These are phyloP conservation scores for Phalaenopsis aphrodite DNA, from an alignment of 106 monocot species.

Conservation along the genomic window DNA sequence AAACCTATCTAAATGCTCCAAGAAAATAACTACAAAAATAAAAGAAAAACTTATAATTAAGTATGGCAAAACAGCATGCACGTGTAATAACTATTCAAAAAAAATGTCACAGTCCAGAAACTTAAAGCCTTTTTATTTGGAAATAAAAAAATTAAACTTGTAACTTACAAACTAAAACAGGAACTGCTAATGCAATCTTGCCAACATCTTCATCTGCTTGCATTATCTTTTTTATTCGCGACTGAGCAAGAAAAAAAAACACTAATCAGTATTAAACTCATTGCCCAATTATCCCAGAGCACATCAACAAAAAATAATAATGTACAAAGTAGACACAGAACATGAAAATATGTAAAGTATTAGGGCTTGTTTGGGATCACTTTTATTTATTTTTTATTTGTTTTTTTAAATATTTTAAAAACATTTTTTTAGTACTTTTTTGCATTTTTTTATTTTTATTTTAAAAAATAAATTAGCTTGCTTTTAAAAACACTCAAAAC, in stretches of 20 bases:
- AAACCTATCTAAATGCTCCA: too few relatives aligned
- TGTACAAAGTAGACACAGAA: background rate
- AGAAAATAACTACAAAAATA: background rate
- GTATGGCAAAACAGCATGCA: background rate
- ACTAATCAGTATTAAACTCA: background rate
- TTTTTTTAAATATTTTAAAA: too few relatives aligned
- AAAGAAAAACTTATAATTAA: too few relatives aligned
- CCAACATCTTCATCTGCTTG: constrained; percentile 90
- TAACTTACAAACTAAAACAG: constrained; percentile 87
- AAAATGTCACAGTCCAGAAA: background rate
- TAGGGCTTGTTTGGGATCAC: background rate
- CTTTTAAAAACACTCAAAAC: too few relatives aligned
- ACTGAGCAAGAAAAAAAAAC: constrained; percentile 23
- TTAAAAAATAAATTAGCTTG: too few relatives aligned
- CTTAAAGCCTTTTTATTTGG: background rate
- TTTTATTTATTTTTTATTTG: too few relatives aligned
- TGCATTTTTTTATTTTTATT: too few relatives aligned
- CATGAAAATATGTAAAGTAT: background rate
- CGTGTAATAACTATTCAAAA: background rate
- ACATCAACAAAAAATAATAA: background rate
- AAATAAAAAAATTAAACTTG: background rate
- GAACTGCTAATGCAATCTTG: constrained; percentile 84
- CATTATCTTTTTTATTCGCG: constrained; percentile 93
- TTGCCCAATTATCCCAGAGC: background rate
- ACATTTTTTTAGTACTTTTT: too few relatives aligned